These are phyloP conservation scores for Pythium rishiriense DNA, from an alignment of 352 stramenopile species.

Conservation along the genomic window DNA sequence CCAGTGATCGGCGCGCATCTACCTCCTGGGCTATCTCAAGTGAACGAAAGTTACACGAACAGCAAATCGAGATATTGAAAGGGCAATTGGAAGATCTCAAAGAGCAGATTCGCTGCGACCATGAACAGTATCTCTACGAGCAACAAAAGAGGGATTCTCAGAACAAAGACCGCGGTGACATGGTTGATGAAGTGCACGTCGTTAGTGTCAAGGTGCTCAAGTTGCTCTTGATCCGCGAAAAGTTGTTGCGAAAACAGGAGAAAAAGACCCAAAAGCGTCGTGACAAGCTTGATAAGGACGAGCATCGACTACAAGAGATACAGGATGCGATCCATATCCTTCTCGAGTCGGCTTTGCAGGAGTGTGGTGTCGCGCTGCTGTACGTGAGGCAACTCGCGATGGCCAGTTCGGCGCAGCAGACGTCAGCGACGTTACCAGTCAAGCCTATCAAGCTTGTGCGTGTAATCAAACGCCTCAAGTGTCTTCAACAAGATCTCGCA, in stretches of 20 bases:
- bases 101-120: conserved; percentile 61
- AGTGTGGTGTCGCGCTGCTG: conserved; percentile 51
- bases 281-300: conserved; percentile 23
- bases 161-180: conserved; percentile 45
- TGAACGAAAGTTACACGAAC: conserved; percentile 32
- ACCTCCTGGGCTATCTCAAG: conserved; percentile 15
- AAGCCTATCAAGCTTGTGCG: conserved; percentile 56
- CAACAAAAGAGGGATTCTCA: conserved; percentile 56
- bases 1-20: conserved; percentile 2
- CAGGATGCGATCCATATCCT: conserved; percentile 10
- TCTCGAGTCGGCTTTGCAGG: conserved; percentile 43
- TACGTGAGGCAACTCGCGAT: conserved; percentile 44
- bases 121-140: conserved; percentile 65
- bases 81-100: conserved; percentile 47
- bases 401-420: background rate
- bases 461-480: conserved; percentile 37
- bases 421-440: conserved; percentile 25
- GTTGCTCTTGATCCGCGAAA: conserved; percentile 62
- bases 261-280: conserved; percentile 22
- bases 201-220: conserved; percentile 72
- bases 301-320: conserved; percentile 10
- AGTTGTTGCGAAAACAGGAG: conserved; percentile 61
- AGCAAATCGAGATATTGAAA: conserved; percentile 53
- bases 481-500: conserved; percentile 16
- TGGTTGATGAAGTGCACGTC: conserved; percentile 59